Conservation (phyloP, 495 filamentous ascomycete species). For the Thermothielavioides terrestris region DNA sequence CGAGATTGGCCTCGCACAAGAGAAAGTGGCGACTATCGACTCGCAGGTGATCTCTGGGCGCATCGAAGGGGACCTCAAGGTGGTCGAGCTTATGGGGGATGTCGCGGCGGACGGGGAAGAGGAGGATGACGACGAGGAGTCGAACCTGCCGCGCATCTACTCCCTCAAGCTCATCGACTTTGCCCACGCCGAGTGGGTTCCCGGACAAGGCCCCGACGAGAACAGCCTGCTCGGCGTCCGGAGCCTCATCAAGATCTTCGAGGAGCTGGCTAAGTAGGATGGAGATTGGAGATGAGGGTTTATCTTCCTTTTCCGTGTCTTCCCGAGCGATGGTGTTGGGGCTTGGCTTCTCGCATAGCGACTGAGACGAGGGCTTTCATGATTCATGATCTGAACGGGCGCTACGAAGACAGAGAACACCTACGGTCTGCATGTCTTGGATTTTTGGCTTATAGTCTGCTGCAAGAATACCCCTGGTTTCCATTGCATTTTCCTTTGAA, state of each 20-base stretch:
- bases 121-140: constrained; percentile 59
- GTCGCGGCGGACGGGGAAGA: constrained; percentile 44
- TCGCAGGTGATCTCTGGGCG: not conserved
- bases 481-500: too few species aligned
- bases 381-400: not conserved
- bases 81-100: constrained; percentile 15
- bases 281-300: not conserved
- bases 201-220: constrained; percentile 79
- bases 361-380: not conserved
- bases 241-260: constrained; percentile 62
- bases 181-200: constrained; percentile 83
- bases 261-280: constrained; percentile 43
- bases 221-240: constrained; percentile 70
- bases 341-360: not conserved
- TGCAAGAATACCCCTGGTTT: too few species aligned
- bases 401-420: not conserved
- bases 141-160: constrained; percentile 62
- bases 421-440: too few species aligned
- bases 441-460: too few species aligned
- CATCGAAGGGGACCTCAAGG: constrained; percentile 17
- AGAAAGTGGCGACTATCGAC: constrained; percentile 10
- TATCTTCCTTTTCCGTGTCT: too few species aligned
- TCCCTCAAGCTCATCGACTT: constrained; percentile 91
- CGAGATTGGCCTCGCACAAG: constrained; percentile 19
- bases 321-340: too few species aligned